Evolutionary conservation across 805 yeast genomes (phyloP).

Genomic region (Hanseniaspora occidentalis): DNA sequence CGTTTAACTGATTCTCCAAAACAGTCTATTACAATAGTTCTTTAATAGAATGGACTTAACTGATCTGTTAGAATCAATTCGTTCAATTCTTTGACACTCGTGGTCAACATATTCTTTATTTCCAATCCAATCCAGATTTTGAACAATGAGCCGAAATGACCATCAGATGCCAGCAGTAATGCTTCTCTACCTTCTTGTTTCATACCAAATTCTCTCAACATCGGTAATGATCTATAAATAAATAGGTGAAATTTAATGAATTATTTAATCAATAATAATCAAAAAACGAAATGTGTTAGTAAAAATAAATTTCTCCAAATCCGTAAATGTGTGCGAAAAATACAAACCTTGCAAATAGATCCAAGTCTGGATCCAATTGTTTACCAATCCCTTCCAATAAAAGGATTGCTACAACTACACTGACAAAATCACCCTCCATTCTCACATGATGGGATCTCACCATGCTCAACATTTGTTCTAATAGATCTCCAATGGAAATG

Average conservation of each 20-base stretch:
- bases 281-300: neutral
- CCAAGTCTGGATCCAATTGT: constrained; percentile 84
- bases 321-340: constrained; percentile 28
- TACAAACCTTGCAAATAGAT: constrained; percentile 92
- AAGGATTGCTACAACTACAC: constrained; percentile 87
- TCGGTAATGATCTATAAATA: constrained; percentile 60
- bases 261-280: neutral
- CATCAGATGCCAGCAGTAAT: constrained; percentile 27
- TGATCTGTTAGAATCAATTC: neutral
- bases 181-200: constrained; percentile 51
- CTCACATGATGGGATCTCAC: constrained; percentile 90
- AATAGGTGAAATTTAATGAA: neutral
- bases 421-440: constrained; percentile 94
- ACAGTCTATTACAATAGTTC: too few relatives aligned
- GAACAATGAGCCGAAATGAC: constrained; percentile 63
- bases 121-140: constrained; percentile 88
- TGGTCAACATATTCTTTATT: constrained; percentile 71
- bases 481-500: constrained; percentile 79
- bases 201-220: constrained; percentile 67
- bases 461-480: constrained; percentile 81
- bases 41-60: neutral
- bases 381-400: constrained; percentile 92
- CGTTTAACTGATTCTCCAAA: too few relatives aligned
- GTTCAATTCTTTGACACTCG: constrained; percentile 56
- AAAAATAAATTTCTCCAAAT: constrained; percentile 5